phyloP scores from a whole-genome alignment of 2,329 filamentous ascomycete genomes.

The Lecanicillium sp. region DNA sequence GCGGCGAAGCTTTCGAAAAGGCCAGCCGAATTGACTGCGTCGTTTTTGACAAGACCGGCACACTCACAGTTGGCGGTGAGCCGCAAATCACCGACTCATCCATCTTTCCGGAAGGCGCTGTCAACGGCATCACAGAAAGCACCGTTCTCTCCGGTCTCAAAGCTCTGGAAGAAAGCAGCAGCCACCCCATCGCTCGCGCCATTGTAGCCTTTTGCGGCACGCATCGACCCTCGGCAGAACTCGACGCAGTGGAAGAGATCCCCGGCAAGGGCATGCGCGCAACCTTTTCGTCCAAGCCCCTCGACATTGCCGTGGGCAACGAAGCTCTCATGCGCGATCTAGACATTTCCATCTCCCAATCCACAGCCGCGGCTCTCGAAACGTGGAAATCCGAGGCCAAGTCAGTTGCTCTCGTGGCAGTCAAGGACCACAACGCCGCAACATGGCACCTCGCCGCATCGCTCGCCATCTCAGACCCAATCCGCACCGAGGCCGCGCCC shows the following conservation, averaged over 20 bases:
- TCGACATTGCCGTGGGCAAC: conserved; percentile 61
- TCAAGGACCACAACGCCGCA: conserved; percentile 18
- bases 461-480: conserved; percentile 72
- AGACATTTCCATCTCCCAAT: conserved; percentile 28
- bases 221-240: conserved; percentile 20
- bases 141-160: conserved; percentile 46
- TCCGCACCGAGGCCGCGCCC: conserved; percentile 61
- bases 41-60: conserved; percentile 86
- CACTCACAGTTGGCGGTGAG: conserved; percentile 65
- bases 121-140: conserved; percentile 16
- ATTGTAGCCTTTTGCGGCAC: conserved; percentile 53
- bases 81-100: conserved; percentile 55
- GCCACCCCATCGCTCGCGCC: conserved; percentile 66
- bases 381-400: conserved; percentile 56
- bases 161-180: conserved; percentile 61
- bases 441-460: conserved; percentile 49
- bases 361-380: conserved; percentile 30
- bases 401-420: conserved; percentile 53
- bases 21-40: conserved; percentile 70
- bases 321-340: conserved; percentile 56
- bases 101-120: conserved; percentile 25
- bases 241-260: conserved; percentile 51
- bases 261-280: conserved; percentile 65
- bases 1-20: conserved; percentile 79
- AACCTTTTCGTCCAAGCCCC: conserved; percentile 28